Conservation (phyloP, 164 flowering plant species). For the Cinnamomum micranthum region DNA sequence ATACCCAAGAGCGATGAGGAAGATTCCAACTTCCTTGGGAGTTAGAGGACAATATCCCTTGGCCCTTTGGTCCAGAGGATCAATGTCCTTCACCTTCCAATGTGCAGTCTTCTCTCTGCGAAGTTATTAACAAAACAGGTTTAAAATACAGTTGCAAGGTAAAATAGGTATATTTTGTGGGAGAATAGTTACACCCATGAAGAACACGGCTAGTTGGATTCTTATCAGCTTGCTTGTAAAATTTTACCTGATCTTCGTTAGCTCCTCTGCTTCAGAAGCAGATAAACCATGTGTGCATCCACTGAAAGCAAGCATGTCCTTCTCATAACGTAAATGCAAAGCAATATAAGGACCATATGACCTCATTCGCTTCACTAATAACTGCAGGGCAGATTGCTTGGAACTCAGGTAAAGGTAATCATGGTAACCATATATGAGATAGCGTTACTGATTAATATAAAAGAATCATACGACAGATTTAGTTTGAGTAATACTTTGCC, state of each 20-base stretch:
- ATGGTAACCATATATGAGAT: not conserved
- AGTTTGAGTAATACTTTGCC: constrained; percentile 57
- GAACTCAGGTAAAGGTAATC: not conserved
- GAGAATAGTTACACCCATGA: too few relatives aligned
- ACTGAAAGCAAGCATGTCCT: constrained; percentile 98
- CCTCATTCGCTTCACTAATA: constrained; percentile 91
- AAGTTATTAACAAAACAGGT: not conserved
- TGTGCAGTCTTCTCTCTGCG: constrained; percentile 72
- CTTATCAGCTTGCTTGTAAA: too few relatives aligned
- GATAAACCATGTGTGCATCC: constrained; percentile 94
- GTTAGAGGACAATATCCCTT: constrained; percentile 94
- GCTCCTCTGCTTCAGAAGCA: constrained; percentile 74
- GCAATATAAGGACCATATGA: constrained; percentile 86
- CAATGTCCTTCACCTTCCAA: constrained; percentile 91
- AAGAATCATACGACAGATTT: too few relatives aligned
- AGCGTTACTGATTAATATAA: too few relatives aligned
- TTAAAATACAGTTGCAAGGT: too few relatives aligned
- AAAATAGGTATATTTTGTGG: too few relatives aligned
- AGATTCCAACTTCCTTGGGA: constrained; percentile 87
- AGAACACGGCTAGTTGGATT: too few relatives aligned
- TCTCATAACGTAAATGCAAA: constrained; percentile 89
- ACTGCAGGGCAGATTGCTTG: constrained; percentile 28
- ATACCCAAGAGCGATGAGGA: constrained; percentile 77
- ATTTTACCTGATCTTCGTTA: constrained; percentile 64
- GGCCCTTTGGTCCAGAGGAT: constrained; percentile 68